Evolutionary conservation across 2,329 filamentous ascomycete species (phyloP).

Genomic region (Fusarium camptoceras): DNA sequence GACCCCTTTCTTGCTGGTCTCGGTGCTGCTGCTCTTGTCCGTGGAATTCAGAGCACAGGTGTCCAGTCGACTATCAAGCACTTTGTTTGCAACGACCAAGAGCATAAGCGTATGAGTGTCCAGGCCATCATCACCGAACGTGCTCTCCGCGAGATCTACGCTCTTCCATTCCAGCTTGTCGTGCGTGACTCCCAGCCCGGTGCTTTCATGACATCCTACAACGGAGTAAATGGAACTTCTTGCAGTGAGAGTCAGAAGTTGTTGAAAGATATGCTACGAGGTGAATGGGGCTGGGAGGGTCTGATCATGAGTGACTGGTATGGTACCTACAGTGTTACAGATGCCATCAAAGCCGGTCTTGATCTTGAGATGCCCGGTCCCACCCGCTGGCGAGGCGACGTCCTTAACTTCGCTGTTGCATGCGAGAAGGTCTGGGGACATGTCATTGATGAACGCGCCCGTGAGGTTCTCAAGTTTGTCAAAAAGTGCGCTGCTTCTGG

Average conservation of each 20-base stretch:
- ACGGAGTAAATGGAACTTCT: constrained; percentile 67
- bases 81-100: constrained; percentile 72
- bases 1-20: constrained; percentile 68
- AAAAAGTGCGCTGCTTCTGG: constrained; percentile 66
- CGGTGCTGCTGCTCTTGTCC: constrained; percentile 64
- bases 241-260: constrained; percentile 66
- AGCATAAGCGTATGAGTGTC: constrained; percentile 67
- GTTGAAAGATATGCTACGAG: constrained; percentile 63
- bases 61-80: constrained; percentile 70
- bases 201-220: constrained; percentile 70
- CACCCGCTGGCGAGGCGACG: constrained; percentile 62
- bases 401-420: constrained; percentile 63
- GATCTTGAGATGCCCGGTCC: constrained; percentile 72
- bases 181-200: constrained; percentile 63
- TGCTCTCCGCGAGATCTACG: constrained; percentile 69
- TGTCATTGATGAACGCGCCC: constrained; percentile 68
- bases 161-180: constrained; percentile 68
- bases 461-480: constrained; percentile 68
- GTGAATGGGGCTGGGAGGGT: constrained; percentile 69
- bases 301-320: constrained; percentile 71
- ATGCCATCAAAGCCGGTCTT: constrained; percentile 63
- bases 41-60: constrained; percentile 67
- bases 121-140: constrained; percentile 66
- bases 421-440: constrained; percentile 68
- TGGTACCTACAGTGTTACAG: constrained; percentile 66